phyloP scores from a whole-genome alignment of 202 grass and related monocot genomes.

The Eragrostis tef region DNA sequence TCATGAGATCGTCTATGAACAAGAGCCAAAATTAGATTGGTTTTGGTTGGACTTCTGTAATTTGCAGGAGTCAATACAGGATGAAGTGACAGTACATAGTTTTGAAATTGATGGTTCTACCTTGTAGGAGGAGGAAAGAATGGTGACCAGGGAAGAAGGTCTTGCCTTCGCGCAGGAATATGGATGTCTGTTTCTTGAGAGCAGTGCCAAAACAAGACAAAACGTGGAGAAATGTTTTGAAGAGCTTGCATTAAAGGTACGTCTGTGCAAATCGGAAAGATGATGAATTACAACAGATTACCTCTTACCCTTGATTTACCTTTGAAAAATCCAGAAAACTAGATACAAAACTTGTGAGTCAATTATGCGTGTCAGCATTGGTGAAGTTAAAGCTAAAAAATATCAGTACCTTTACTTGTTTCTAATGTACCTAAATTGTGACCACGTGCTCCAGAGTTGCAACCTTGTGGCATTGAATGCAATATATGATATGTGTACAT shows the following conservation, averaged over 20 bases:
- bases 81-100: slow-evolving; percentile 23
- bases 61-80: slow-evolving; percentile 18
- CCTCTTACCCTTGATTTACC: neutral
- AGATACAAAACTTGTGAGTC: neutral
- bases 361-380: neutral
- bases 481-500: neutral
- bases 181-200: slow-evolving; percentile 90
- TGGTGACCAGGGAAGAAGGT: slow-evolving; percentile 92
- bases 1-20: neutral
- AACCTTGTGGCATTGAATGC: neutral
- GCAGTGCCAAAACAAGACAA: slow-evolving; percentile 87
- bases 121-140: slow-evolving; percentile 76
- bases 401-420: slow-evolving; percentile 12
- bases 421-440: neutral
- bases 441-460: neutral
- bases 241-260: slow-evolving; percentile 88
- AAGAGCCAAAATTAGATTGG: neutral
- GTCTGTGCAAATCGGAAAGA: slow-evolving; percentile 32
- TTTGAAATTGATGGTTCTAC: slow-evolving; percentile 37
- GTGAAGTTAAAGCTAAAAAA: neutral
- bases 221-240: slow-evolving; percentile 98
- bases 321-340: slow-evolving; percentile 1
- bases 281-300: slow-evolving; percentile 30
- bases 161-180: slow-evolving; percentile 78
- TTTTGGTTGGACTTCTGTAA: neutral